Percentiles rank a stretch among this genome's conserved stretches.
These are phyloP conservation scores for Bretziella fagacearum DNA, from an alignment of 2,329 filamentous ascomycete species.

Conservation along the genomic window DNA sequence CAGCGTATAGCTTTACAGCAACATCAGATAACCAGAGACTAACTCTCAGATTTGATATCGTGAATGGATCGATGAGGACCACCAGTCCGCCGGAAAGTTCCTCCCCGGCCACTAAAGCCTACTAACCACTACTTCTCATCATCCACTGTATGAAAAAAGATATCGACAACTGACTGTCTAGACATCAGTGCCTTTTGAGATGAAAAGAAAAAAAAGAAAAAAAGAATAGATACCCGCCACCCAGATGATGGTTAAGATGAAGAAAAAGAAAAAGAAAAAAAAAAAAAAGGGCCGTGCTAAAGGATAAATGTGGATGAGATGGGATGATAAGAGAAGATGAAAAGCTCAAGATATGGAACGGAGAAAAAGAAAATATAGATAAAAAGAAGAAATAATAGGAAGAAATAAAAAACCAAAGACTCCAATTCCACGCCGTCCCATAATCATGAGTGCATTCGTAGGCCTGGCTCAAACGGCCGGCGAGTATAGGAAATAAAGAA, in stretches of 20 bases:
- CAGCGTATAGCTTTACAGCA: not conserved
- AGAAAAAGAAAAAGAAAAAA: slow-evolving; percentile 15
- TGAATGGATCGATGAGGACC: not conserved
- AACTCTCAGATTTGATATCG: not conserved
- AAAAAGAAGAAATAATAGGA: slow-evolving; percentile 5
- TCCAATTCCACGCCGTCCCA: slow-evolving; percentile 14
- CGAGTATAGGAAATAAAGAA: slow-evolving; percentile 18
- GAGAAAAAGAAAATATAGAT: slow-evolving; percentile 8
- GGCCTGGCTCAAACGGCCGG: slow-evolving; percentile 5
- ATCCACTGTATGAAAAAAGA: not conserved
- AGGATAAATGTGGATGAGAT: slow-evolving; percentile 10
- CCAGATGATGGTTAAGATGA: not conserved
- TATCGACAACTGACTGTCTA: too few species aligned
- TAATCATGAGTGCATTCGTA: slow-evolving; percentile 13
- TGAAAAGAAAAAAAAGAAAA: slow-evolving; percentile 10
- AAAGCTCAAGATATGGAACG: too few species aligned
- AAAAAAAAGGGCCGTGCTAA: slow-evolving; percentile 14
- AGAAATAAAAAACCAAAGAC: slow-evolving; percentile 13
- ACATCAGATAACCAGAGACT: not conserved
- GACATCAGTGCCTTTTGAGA: not conserved
- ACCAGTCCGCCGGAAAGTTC: not conserved
- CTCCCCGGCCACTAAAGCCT: not conserved
- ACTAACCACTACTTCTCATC: not conserved
- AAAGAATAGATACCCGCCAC: slow-evolving; percentile 8
- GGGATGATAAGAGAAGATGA: slow-evolving; percentile 3